These are phyloP conservation scores for Apiotrichum akiyoshidainum DNA, from an alignment of 1,284 basidiomycete species.

Conservation along the genomic window DNA sequence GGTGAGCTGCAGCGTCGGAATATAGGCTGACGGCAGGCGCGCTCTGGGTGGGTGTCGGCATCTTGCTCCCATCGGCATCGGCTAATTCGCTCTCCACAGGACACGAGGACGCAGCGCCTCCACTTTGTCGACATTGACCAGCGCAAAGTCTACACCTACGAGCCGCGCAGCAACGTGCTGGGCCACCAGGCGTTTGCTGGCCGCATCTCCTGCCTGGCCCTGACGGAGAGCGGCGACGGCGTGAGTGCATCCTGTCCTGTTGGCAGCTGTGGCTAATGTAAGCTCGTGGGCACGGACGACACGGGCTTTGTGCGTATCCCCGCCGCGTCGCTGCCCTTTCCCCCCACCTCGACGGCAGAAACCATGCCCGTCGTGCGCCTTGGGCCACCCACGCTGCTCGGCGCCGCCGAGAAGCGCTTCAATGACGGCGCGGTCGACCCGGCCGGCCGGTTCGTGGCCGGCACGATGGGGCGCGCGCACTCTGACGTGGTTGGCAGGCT, in stretches of 20 bases:
- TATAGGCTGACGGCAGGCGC: background rate
- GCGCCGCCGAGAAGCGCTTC: conserved; percentile 16
- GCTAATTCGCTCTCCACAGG: conserved; percentile 9
- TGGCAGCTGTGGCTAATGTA: conserved; percentile 8
- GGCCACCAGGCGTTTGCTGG: conserved; percentile 26
- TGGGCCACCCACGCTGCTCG: background rate
- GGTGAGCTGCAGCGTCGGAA: conserved; percentile 11
- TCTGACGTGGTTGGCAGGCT: conserved; percentile 12
- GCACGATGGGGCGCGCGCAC: conserved; percentile 22
- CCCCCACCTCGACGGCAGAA: conserved; percentile 4
- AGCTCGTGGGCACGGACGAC: conserved; percentile 24
- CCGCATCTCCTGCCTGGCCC: conserved; percentile 18
- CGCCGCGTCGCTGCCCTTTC: conserved; percentile 19
- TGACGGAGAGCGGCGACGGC: conserved; percentile 14
- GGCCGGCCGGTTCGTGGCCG: conserved; percentile 24
- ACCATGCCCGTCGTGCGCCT: conserved; percentile 6
- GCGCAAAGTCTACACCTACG: conserved; percentile 22
- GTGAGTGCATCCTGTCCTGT: conserved; percentile 12
- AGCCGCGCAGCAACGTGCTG: conserved; percentile 16
- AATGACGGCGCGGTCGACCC: conserved; percentile 30
- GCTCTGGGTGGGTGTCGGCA: conserved; percentile 12
- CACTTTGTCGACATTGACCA: conserved; percentile 32
- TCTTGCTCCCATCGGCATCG: background rate
- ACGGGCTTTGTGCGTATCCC: conserved; percentile 21
- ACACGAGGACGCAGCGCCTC: conserved; percentile 19